Base-by-base conservation (phyloP, 2,329 filamentous ascomycete genomes). In the Colletotrichum aenigma region DNA sequence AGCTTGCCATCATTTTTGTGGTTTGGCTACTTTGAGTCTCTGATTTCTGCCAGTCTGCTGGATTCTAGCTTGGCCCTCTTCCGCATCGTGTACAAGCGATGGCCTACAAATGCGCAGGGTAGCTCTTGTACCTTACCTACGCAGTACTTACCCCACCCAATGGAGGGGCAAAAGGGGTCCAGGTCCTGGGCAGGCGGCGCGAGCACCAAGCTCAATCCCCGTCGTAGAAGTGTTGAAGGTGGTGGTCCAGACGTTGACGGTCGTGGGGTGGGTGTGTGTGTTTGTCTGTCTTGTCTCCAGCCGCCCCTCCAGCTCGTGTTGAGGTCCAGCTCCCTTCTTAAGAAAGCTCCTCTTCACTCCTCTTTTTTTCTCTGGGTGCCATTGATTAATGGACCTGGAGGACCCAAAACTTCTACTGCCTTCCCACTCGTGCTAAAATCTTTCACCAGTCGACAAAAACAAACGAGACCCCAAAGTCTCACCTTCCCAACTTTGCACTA, bases 91-190 rank as follows among this genome's bases (percentile, higher is more conserved):
- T 74, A 66, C 67, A 61, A 38, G 61, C 61, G 12, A 32, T 36
- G 26, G 21, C 48, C 43, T 60, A 56, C 30, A 13, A 52, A 76
- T 64, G 58, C 48, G 64, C 70, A 74, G 74, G 65, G 64, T 28
- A 76, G 58, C 70, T 69, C 64, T 76, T 26, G 55, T 61, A 30
- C 64, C 36, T 38, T 26, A n/a, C 26, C 26, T 28, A 24, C 3
- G 24, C 24, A 24, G 24, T 24, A 28, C 9, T 58, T 74, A 65
- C 74, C 70, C 74, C 74, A 76, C 74, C 60, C 28, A n/a, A 55
- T 71, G 64, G 74, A 76, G 74, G 73, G 69, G 73, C 69, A 72
- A 64, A 75, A 64, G 55, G 70, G 64, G 58, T 72, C 74, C 64
- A 76, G 74, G 70, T 76, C 74, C 48, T 73, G 58, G 70, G 70